phyloP scores from a whole-genome alignment of 2,329 filamentous ascomycete genomes.

The Phyllachora maydis region DNA sequence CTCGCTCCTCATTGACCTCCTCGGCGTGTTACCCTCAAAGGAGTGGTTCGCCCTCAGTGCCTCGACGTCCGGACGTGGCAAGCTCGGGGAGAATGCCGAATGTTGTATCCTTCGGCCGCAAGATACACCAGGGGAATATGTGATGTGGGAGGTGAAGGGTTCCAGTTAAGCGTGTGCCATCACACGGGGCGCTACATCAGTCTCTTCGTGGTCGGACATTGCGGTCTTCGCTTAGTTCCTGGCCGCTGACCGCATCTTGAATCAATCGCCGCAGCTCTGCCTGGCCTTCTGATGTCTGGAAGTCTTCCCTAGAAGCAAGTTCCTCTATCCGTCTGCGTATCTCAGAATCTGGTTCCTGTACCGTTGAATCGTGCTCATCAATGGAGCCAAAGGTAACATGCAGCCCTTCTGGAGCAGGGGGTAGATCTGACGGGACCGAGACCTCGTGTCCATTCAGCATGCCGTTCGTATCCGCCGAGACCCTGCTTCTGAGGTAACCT shows the following conservation, averaged over 20 bases:
- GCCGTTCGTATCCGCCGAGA: slow-evolving; percentile 7
- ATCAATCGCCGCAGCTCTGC: slow-evolving; percentile 59
- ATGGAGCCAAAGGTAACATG: slow-evolving; percentile 61
- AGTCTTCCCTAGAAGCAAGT: slow-evolving; percentile 65
- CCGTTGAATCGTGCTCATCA: slow-evolving; percentile 36
- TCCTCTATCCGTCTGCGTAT: slow-evolving; percentile 78
- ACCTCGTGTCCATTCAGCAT: slow-evolving; percentile 12
- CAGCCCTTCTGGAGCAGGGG: slow-evolving; percentile 54
- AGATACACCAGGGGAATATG: slow-evolving; percentile 25
- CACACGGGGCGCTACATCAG: slow-evolving; percentile 16
- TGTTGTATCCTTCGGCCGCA: slow-evolving; percentile 31
- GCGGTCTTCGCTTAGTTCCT: slow-evolving; percentile 40
- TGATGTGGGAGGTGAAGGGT: slow-evolving; percentile 37
- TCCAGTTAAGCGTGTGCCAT: no score
- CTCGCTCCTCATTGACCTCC: slow-evolving; percentile 20
- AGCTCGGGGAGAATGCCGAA: slow-evolving; percentile 23
- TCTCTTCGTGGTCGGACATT: slow-evolving; percentile 41
- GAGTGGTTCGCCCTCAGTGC: slow-evolving; percentile 35
- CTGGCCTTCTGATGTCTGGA: slow-evolving; percentile 64
- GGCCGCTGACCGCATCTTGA: slow-evolving; percentile 54
- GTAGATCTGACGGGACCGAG: slow-evolving; percentile 19
- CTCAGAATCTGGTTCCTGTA: slow-evolving; percentile 53
- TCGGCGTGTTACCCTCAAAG: slow-evolving; percentile 19
- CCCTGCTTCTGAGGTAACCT: slow-evolving; percentile 36
- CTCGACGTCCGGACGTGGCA: slow-evolving; percentile 25